These are phyloP conservation scores for Elongisporangium prolatum DNA, from an alignment of 352 stramenopile genomes.

Conservation along the genomic window DNA sequence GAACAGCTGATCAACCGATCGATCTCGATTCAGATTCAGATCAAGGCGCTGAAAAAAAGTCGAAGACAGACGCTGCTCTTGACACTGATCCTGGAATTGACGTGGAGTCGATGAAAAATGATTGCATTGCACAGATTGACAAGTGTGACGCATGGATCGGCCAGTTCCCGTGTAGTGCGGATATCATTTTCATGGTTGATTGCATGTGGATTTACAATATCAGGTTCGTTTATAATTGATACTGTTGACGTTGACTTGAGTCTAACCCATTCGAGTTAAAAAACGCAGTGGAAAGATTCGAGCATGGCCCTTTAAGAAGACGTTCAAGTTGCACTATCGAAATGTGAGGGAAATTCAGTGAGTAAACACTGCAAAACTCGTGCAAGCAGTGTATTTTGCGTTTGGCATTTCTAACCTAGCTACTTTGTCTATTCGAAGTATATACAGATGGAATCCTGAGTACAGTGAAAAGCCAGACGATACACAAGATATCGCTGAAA, in stretches of 20 bases:
- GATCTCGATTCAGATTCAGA: constrained; percentile 45
- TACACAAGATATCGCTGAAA: constrained; percentile 10
- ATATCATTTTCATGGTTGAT: constrained; percentile 29
- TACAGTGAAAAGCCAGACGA: constrained; percentile 7
- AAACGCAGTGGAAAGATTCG: constrained; percentile 19
- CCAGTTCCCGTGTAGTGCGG: constrained; percentile 25
- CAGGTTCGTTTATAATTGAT: constrained; percentile 10
- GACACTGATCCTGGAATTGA: constrained; percentile 14
- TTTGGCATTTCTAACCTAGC: neutral
- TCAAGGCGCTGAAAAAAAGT: constrained; percentile 14
- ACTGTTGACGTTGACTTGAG: neutral
- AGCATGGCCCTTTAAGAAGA: constrained; percentile 21
- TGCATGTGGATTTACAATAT: constrained; percentile 34
- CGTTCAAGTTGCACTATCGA: constrained; percentile 14
- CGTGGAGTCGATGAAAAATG: constrained; percentile 15
- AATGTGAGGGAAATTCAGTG: constrained; percentile 18
- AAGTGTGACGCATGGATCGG: constrained; percentile 40
- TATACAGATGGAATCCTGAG: constrained; percentile 8
- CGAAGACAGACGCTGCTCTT: constrained; percentile 6
- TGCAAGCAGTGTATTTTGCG: constrained; percentile 5
- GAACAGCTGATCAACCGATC: constrained; percentile 40
- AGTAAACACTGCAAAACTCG: neutral
- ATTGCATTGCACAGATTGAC: constrained; percentile 10
- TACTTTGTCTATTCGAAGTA: constrained; percentile 9
- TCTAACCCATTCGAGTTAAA: neutral